Conservation (phyloP, 441 rosid species). For the Populus hybrid region DNA sequence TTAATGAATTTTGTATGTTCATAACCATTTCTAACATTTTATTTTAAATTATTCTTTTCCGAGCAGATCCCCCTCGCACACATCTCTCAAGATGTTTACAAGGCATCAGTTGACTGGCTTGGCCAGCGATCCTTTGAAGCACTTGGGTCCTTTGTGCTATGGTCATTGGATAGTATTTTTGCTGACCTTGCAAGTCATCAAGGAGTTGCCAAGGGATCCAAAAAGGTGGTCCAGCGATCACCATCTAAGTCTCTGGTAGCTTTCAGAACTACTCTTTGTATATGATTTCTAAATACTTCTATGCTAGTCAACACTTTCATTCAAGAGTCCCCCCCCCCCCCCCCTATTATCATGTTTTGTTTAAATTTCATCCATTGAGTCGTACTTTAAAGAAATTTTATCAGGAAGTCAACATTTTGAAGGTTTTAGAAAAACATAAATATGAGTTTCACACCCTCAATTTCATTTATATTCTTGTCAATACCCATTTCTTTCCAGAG, state of each 20-base stretch:
- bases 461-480: neutral
- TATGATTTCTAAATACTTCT: neutral
- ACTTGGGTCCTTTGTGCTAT: constrained; percentile 55
- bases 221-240: constrained; percentile 47
- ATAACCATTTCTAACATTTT: neutral
- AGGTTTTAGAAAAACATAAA: neutral
- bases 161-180: constrained; percentile 61
- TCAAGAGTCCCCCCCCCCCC: neutral
- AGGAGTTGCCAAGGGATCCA: constrained; percentile 52
- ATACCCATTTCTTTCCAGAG: neutral
- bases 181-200: constrained; percentile 45
- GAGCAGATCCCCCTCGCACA: constrained; percentile 58
- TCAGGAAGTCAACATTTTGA: neutral
- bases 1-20: neutral
- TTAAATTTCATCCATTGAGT: neutral
- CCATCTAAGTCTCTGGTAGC: constrained; percentile 69
- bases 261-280: neutral
- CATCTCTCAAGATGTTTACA: constrained; percentile 54
- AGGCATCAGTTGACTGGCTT: constrained; percentile 67
- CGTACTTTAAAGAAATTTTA: neutral
- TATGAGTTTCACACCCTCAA: neutral
- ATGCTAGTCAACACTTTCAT: neutral
- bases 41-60: neutral
- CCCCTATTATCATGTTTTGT: neutral
- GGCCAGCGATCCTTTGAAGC: constrained; percentile 59